Percentiles rank a stretch among this genome's conserved stretches.
These are phyloP conservation scores for Soucietia sequanensis DNA, from an alignment of 805 yeast species.

Conservation along the genomic window DNA sequence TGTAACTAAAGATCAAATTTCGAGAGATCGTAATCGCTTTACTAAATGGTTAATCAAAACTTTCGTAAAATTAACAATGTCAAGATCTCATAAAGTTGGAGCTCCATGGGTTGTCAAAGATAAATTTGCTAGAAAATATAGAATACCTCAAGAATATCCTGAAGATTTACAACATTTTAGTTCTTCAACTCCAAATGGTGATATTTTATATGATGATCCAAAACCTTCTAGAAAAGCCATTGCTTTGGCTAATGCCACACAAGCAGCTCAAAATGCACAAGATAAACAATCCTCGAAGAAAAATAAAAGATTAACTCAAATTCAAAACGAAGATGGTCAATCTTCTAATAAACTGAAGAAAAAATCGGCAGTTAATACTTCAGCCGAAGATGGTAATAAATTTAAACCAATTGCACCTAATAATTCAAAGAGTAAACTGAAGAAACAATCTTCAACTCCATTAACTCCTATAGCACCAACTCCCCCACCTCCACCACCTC, in stretches of 20 bases:
- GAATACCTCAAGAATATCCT: slow-evolving; percentile 63
- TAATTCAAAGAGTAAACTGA: slow-evolving; percentile 5
- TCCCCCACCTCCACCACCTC: slow-evolving; percentile 3
- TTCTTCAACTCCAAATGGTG: slow-evolving; percentile 32
- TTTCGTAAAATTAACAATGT: slow-evolving; percentile 75
- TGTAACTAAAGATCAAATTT: slow-evolving; percentile 69
- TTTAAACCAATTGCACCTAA: neutral
- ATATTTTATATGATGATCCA: slow-evolving; percentile 20
- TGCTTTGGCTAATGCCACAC: neutral
- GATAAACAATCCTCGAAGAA: neutral
- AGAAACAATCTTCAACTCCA: no score
- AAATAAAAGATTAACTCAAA: neutral
- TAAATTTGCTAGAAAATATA: slow-evolving; percentile 66
- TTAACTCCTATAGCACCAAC: slow-evolving; percentile 8
- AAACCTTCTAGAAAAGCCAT: slow-evolving; percentile 5
- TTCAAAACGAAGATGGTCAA: slow-evolving; percentile 1
- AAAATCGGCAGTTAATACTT: slow-evolving; percentile 3
- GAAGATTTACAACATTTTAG: slow-evolving; percentile 46
- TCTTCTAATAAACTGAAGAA: slow-evolving; percentile 1
- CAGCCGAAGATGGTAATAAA: neutral
- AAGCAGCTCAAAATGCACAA: neutral
- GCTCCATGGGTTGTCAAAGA: slow-evolving; percentile 95
- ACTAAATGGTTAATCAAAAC: slow-evolving; percentile 89
- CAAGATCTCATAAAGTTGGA: slow-evolving; percentile 79
- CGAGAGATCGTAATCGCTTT: slow-evolving; percentile 81